Evolutionary conservation across 2,329 filamentous ascomycete species (phyloP).

Genomic region (Aspergillus felis): DNA sequence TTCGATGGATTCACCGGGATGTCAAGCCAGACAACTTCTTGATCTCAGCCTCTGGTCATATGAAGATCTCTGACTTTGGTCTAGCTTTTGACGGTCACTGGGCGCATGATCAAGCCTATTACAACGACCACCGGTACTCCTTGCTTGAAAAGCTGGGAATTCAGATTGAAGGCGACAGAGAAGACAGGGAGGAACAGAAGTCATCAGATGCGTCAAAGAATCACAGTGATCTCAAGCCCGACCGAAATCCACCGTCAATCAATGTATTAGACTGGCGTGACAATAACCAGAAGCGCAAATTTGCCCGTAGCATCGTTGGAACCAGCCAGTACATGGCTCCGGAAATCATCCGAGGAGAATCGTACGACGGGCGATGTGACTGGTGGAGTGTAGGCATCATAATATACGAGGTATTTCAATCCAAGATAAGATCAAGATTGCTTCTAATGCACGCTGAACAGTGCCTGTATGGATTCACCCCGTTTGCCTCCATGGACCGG

Average conservation of each 20-base stretch:
- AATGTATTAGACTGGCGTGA: slow-evolving; percentile 68
- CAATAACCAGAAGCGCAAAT: slow-evolving; percentile 62
- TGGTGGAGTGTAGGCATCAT: slow-evolving; percentile 97
- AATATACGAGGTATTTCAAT: slow-evolving; percentile 64
- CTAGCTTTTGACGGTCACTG: slow-evolving; percentile 94
- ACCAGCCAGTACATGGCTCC: slow-evolving; percentile 99
- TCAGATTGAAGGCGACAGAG: slow-evolving; percentile 66
- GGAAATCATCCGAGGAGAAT: slow-evolving; percentile 76
- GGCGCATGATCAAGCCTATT: slow-evolving; percentile 86
- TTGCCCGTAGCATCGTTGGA: slow-evolving; percentile 83
- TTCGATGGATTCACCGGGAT: slow-evolving; percentile 90
- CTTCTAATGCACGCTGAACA: slow-evolving; percentile 23
- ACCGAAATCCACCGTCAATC: slow-evolving; percentile 34
- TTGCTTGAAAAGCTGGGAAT: slow-evolving; percentile 75
- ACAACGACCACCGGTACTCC: slow-evolving; percentile 74
- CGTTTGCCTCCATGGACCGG: slow-evolving; percentile 78
- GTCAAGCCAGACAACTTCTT: slow-evolving; percentile 98
- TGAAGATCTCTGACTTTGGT: slow-evolving; percentile 96
- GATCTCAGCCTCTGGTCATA: slow-evolving; percentile 78
- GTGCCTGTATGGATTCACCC: slow-evolving; percentile 87
- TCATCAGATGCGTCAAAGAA: slow-evolving; percentile 3
- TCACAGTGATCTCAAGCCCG: slow-evolving; percentile 34
- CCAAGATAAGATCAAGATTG: not conserved
- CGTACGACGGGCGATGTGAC: slow-evolving; percentile 90
- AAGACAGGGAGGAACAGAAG: slow-evolving; percentile 59